Base-by-base conservation (phyloP, 2,329 filamentous ascomycete genomes). In the Biscogniauxia mediterranea region DNA sequence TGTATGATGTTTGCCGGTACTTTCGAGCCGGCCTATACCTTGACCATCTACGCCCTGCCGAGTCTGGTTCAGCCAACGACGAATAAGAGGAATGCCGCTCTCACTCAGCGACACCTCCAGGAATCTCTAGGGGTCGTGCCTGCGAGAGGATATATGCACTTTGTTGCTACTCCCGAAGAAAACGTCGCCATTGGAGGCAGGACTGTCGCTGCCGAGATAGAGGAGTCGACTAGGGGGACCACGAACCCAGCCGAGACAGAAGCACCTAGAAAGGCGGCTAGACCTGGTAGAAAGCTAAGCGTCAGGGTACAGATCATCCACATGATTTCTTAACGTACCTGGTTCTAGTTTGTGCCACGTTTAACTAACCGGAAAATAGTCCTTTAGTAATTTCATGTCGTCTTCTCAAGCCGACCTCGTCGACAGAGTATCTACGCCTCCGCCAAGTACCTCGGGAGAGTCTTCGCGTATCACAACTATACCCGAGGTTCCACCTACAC, bases 41-140 rank as follows among this genome's bases (percentile, higher is more conserved):
- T 96, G 70, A 89, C 86, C 38, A 84, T 97, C 61, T 88, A 84
- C 42, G 88, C 91, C 0, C 80, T 95, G 9, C 82, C 89, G 1
- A 81, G 81, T 11, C 83, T 91, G 65, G 78, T 95, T 60, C 87
- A 89, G 63, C 85, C 90, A 0, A 84, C 87, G 3, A 91, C 86
- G 57, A 97, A 97, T 77, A 90, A 90, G 73, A 86, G 92, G 64
- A 95, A 94, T 74, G 87, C 91, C 0, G 82, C 83, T n/a, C 77
- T 96, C 19, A 84, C 96, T 3, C 91, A 95, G 71, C 81, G 80
- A n/a, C 89, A 90, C 73, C 83, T 97, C 74, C 81, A 87, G 15
- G 89, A 92, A 23, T 81, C 87, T 0, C 79, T 96, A 0, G 84
- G 85, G 1, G 90, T 96, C 2, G 70, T 81, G 0, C 75, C 87